phyloP scores from a whole-genome alignment of 805 yeast genomes.

The Yarrowia osloensis region DNA sequence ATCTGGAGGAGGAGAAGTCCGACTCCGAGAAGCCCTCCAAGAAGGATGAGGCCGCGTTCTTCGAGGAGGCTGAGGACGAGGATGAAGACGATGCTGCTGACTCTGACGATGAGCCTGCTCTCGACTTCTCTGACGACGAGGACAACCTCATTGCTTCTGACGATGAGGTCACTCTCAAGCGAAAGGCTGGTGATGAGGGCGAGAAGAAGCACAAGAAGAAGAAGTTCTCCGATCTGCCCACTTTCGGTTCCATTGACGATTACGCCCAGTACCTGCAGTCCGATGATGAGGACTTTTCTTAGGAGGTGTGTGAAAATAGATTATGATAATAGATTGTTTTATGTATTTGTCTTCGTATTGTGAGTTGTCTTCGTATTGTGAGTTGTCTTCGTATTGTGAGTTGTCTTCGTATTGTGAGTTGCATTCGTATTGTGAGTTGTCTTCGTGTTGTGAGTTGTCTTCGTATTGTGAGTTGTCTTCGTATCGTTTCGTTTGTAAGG shows the following conservation, averaged over 20 bases:
- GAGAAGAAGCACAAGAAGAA: constrained; percentile 50
- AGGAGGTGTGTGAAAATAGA: constrained; percentile 1
- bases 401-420: too few relatives aligned
- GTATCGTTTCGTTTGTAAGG: too few relatives aligned
- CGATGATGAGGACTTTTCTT: constrained; percentile 53
- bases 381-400: too few relatives aligned
- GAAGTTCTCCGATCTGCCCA: constrained; percentile 69
- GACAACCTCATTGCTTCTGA: constrained; percentile 47
- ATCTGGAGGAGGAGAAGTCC: constrained; percentile 35
- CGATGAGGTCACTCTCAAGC: constrained; percentile 40
- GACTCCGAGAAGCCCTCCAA: constrained; percentile 37
- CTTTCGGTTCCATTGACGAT: constrained; percentile 86
- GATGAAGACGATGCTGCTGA: constrained; percentile 39
- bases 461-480: too few relatives aligned
- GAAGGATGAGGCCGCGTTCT: constrained; percentile 34
- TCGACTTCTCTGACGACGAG: constrained; percentile 42
- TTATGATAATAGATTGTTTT: not conserved
- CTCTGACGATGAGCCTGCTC: constrained; percentile 36
- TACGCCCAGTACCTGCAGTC: constrained; percentile 72
- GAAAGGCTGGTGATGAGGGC: constrained; percentile 36
- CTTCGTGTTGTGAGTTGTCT: too few relatives aligned
- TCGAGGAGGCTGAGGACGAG: constrained; percentile 34
- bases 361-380: not conserved
- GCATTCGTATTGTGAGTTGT: too few relatives aligned
- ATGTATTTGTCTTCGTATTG: not conserved